Evolutionary conservation across 495 filamentous ascomycete species (phyloP), one percentile per base, ranked within the genome.

Genomic region (Clohesyomyces aquaticus): DNA sequence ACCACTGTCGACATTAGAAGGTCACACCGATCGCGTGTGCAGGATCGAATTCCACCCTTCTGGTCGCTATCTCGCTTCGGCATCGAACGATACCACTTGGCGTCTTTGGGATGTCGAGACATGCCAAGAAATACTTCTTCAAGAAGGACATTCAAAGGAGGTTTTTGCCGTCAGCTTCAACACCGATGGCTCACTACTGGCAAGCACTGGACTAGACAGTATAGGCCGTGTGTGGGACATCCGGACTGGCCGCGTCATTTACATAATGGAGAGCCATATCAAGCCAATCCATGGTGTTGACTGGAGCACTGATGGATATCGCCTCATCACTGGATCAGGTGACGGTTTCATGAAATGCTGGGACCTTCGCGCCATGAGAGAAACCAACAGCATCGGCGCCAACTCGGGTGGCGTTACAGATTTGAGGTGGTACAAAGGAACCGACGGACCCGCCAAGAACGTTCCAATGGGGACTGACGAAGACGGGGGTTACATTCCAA

Each of bases 291-390:
- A 93, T 63, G 92, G 86, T 1, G 77, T 97, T 16, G 93, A 96
- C 72, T 99, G 94, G 94, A 87, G 89, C 50, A 82, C 86, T 0
- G 95, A 99, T 70, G 92, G 92, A 1, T 87, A 96, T 72, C 86
- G 94, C 8, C 86, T 97, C 16, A 79, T 97, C 4, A 89, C 91
- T 6, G 92, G 92, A 1, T 91, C 90, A n/a, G 92, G 85, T 1
- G 94, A 99, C 71, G 94, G 93, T 4, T 96, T 93, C 84, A 87
- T 94, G 57, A 98, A 97, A 73, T 96, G 93, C 77, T 99, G 94
- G 94, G 94, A 99, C 73, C 79, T 98, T 48, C 85, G 94, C 1
- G 91, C 91, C 72, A 92, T 97, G 48, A 84, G 87, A 66, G 87
- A 87, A 61, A 86, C 83, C 0, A 93, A 89, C 10, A 88, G 87